A percentile compares a stretch with the other conserved stretches of the same genome.
Evolutionary conservation across 352 stramenopile genomes (phyloP).

Genomic region (Phytophthora cajani): DNA sequence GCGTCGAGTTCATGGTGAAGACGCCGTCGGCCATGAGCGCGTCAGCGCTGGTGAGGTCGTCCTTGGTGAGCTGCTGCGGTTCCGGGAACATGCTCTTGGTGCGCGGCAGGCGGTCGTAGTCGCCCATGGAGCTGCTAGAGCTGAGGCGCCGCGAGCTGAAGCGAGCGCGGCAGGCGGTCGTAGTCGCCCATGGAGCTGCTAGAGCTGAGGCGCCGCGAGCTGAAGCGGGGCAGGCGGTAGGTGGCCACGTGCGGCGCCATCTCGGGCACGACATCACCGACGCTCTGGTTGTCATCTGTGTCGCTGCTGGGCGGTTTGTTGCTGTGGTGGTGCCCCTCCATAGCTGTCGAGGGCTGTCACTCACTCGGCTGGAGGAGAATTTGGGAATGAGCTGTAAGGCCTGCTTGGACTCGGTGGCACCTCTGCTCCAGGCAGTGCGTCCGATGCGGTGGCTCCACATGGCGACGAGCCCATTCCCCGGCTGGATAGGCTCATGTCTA

Average conservation of each 20-base stretch:
- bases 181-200: conserved; percentile 22
- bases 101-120: conserved; percentile 20
- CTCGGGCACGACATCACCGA: conserved; percentile 25
- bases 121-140: conserved; percentile 22
- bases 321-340: conserved; percentile 18
- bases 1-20: conserved; percentile 60
- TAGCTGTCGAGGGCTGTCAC: conserved; percentile 3
- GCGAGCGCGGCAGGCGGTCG: conserved; percentile 24
- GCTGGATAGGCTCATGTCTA: conserved; percentile 24
- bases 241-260: conserved; percentile 14
- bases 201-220: conserved; percentile 32
- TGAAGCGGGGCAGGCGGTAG: conserved; percentile 42
- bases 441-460: not conserved
- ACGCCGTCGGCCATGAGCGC: conserved; percentile 58
- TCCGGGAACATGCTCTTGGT: conserved; percentile 44
- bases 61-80: conserved; percentile 29
- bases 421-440: too few species aligned
- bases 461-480: not conserved
- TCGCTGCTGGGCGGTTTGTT: conserved; percentile 8
- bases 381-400: conserved; percentile 13
- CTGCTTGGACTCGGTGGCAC: not conserved
- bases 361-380: conserved; percentile 15
- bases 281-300: conserved; percentile 23
- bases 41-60: conserved; percentile 54
- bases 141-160: conserved; percentile 39